These are phyloP conservation scores for Naganishia onofrii DNA, from an alignment of 768 basidiomycete genomes.

Conservation along the genomic window DNA sequence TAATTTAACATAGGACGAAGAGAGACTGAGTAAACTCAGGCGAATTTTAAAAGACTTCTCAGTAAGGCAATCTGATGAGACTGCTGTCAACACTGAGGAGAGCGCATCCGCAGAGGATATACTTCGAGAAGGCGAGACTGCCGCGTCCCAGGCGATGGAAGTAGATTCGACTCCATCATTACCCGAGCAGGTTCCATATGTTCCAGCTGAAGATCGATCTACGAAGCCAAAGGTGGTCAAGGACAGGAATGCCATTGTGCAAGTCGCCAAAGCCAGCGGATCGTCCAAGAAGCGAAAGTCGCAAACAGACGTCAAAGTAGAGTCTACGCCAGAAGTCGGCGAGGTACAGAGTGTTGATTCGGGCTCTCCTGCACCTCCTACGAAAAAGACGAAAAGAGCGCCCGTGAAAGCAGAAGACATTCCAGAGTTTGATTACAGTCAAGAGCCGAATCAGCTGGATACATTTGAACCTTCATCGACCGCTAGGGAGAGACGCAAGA, in stretches of 20 bases:
- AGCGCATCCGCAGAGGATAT: not conserved
- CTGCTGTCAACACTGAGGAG: not conserved
- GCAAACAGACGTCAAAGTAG: conserved; percentile 69
- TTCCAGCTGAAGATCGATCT: conserved; percentile 65
- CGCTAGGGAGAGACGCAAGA: conserved; percentile 54
- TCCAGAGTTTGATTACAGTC: conserved; percentile 68
- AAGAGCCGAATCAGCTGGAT: conserved; percentile 71
- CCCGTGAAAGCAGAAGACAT: conserved; percentile 38
- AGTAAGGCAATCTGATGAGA: not conserved
- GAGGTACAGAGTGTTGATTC: conserved; percentile 61
- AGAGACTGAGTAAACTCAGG: not conserved
- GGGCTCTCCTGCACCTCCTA: conserved; percentile 14
- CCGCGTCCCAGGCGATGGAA: not conserved
- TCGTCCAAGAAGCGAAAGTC: conserved; percentile 63
- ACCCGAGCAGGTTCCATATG: conserved; percentile 70
- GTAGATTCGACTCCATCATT: conserved; percentile 30
- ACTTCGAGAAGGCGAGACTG: conserved; percentile 53
- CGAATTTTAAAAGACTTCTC: not conserved
- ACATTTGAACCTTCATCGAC: conserved; percentile 46
- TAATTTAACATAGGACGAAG: not conserved
- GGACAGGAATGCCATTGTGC: conserved; percentile 63
- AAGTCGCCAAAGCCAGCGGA: conserved; percentile 66
- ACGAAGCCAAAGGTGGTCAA: conserved; percentile 34
- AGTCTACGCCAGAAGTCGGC: conserved; percentile 62
- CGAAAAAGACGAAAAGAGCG: conserved; percentile 40